Base-by-base conservation (phyloP, 768 basidiomycete species). In the Psilocybe tampanensis region DNA sequence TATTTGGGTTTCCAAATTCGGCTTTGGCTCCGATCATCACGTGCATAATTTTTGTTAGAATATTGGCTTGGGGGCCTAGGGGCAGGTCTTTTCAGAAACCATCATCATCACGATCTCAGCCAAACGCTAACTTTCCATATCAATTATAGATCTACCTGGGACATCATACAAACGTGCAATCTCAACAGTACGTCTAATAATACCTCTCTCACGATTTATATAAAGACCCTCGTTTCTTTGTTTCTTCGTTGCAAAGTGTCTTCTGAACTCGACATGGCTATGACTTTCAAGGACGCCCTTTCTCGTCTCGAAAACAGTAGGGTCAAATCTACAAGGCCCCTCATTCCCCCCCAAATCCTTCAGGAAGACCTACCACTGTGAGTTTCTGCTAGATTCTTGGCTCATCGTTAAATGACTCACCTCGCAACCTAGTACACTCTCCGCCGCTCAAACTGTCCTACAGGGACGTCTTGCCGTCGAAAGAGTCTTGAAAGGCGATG, bases 301-400 rank as follows among this genome's bases (percentile, higher is more conserved):
- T 70, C 83, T 58, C 86, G 89, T 52, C 86, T 97, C 36, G 93
- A 95, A 67, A 95, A 98, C 67, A 80, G 86, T 58, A 80, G 95
- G 44, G 94, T 98, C 52, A 94, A 85, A 69, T 88, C 83, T 15
- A 94, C 89, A 17, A 80, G 94, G 41, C 95, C 95, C 24, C 75
- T 98, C 54, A 95, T 98, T 55, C 95, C 95, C 49, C 95, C 95
- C 19, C 94, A 95, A 68, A 96, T 98, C 59, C 81, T 98, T 1
- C 90, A 91, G 63, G 95, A 98, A 71, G 95, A 98, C 72, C 81
- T 92, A n/a, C 92, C 92, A 42, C 74, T 94, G 90, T 92, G 74
- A 50, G 85, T 56, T 34, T 12, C 21, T 19, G 22, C 17, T 36
- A 34, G 15, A 33, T 41, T 32, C 43, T 33, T 36, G n/a, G 22